phyloP scores from a whole-genome alignment of 1,139 yeast genomes.

The Suhomyces coccinellae region DNA sequence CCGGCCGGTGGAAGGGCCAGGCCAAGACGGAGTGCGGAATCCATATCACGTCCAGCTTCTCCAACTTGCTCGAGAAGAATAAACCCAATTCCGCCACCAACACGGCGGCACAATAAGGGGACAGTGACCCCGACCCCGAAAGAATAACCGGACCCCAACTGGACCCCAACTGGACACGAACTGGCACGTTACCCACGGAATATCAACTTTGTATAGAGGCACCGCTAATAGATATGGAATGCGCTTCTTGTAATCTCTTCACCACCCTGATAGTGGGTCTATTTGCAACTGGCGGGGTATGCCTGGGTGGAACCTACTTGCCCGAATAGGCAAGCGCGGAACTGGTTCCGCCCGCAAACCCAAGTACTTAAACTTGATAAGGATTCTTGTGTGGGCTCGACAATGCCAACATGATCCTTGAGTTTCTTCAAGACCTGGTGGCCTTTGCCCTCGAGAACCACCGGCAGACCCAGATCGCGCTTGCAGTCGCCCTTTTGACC shows the following conservation, averaged over 20 bases:
- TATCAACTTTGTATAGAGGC: background rate
- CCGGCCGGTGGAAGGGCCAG: constrained; percentile 96
- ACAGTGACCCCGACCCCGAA: too few species aligned
- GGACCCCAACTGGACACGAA: too few species aligned
- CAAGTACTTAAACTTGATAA: background rate
- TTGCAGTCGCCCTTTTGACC: constrained; percentile 9
- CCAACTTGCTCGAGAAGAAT: constrained; percentile 38
- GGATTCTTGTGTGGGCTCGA: too few species aligned
- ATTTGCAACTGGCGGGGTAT: constrained; percentile 1
- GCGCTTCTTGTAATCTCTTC: background rate
- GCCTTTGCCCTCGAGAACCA: background rate
- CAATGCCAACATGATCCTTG: constrained; percentile 3
- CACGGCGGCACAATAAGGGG: too few species aligned
- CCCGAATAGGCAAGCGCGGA: constrained; percentile 7
- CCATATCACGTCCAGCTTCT: constrained; percentile 75
- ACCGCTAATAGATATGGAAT: background rate
- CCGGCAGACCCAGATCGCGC: background rate
- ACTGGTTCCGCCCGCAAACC: background rate
- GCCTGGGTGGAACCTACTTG: background rate
- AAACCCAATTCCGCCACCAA: background rate
- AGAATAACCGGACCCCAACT: too few species aligned
- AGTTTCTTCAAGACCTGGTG: background rate
- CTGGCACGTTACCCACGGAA: too few species aligned
- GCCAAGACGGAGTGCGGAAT: constrained; percentile 95
- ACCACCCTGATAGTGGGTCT: background rate